Evolutionary conservation across 805 yeast genomes (phyloP).

Genomic region (Alloascoidea hylecoeti): DNA sequence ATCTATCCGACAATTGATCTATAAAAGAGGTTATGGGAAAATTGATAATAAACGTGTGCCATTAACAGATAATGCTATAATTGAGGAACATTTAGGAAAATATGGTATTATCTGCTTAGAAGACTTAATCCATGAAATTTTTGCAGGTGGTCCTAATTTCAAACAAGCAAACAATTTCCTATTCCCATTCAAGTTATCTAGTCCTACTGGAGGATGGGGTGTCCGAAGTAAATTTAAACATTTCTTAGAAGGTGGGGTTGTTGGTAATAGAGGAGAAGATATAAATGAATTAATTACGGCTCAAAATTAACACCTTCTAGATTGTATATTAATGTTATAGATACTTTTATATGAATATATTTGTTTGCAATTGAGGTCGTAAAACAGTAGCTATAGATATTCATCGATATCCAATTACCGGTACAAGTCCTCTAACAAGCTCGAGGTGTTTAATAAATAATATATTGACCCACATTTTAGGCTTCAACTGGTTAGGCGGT

Average conservation of each 20-base stretch:
- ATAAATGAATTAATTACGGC: slow-evolving; percentile 36
- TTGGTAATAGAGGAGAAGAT: slow-evolving; percentile 96
- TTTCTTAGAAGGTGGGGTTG: slow-evolving; percentile 96
- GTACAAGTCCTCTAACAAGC: too few relatives aligned
- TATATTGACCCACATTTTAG: too few relatives aligned
- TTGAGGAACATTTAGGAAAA: slow-evolving; percentile 81
- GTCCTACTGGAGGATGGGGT: slow-evolving; percentile 98
- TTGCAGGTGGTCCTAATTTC: slow-evolving; percentile 97
- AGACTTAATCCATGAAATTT: slow-evolving; percentile 92
- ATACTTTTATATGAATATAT: too few relatives aligned
- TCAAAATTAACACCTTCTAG: too few relatives aligned
- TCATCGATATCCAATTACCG: too few relatives aligned
- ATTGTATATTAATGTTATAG: too few relatives aligned
- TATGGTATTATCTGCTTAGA: slow-evolving; percentile 87
- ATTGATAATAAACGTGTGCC: slow-evolving; percentile 70
- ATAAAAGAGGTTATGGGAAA: slow-evolving; percentile 98
- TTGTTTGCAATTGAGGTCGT: too few relatives aligned
- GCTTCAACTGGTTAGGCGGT: too few relatives aligned
- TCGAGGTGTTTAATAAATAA: too few relatives aligned
- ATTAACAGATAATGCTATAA: slow-evolving; percentile 74
- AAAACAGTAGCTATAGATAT: too few relatives aligned
- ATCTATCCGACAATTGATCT: slow-evolving; percentile 81
- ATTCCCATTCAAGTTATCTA: slow-evolving; percentile 95
- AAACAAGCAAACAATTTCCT: slow-evolving; percentile 97
- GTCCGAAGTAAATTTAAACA: slow-evolving; percentile 93